Base-by-base conservation (phyloP, 495 filamentous ascomycete species). In the Daldinia vernicosa region DNA sequence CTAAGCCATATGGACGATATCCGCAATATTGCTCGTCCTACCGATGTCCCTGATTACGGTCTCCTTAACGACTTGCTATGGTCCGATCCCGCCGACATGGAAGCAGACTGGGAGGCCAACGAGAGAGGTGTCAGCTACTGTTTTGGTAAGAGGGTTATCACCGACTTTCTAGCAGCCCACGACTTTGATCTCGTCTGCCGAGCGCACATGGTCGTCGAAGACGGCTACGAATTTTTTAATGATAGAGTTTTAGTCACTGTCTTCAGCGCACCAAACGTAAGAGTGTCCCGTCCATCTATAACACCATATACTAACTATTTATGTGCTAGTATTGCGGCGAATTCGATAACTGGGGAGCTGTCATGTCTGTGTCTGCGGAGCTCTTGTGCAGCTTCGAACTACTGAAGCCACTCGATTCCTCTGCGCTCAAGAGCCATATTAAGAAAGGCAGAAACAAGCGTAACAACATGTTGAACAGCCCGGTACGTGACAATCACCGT, bases 151-250 rank as follows among this genome's bases (percentile, higher is more conserved):
- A 96, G 96, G 75, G 94, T 99, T 55, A 99, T 99, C 65, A 93
- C 94, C 82, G 93, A 97, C 70, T 99, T 99, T 79, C 84, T 99
- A 71, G 91, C 93, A 59, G 88, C 90, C 37, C 95, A 98, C 77
- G 95, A 99, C 75, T 99, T 99, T 77, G 95, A 99, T 80, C 81
- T 99, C 37, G 94, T 99, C 33, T 98, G 96, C 78, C 88, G 95
- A 55, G 95, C 95, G 56, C 95, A 99, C 83, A 99, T 99, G 95
- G 95, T 99, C 55, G 95, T 99, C 17, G 95, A 99, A 77, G 95
- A 99, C 81, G 95, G 95, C 14, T 99, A 99, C 81, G 95, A 99
- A 74, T 99, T 99, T 80, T 99, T 98, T 77, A 95, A 92, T 56
- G 95, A 99, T 74, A 88, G 95, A 45, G 91, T 98, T 62, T 81